Percentiles rank a stretch among this genome's conserved stretches.
Evolutionary conservation across 768 basidiomycete genomes (phyloP).

Genomic region (Serendipita vermifera): DNA sequence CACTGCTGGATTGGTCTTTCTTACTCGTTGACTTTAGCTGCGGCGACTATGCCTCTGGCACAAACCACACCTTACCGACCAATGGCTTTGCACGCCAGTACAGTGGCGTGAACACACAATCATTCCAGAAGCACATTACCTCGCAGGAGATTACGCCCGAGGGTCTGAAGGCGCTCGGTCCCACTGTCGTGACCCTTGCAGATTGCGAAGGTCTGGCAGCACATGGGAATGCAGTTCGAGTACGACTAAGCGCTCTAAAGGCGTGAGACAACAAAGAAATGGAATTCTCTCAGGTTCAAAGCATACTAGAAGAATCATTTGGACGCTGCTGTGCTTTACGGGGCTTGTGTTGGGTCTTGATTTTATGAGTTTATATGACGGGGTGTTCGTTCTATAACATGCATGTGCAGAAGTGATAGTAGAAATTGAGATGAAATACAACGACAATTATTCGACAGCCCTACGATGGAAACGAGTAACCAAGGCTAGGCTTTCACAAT

Average conservation of each 20-base stretch:
- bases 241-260: slow-evolving; percentile 39
- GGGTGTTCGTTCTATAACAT: too few relatives aligned
- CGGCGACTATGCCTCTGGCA: slow-evolving; percentile 97
- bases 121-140: slow-evolving; percentile 98
- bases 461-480: too few relatives aligned
- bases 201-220: slow-evolving; percentile 92
- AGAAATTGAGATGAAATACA: too few relatives aligned
- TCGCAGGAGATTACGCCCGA: slow-evolving; percentile 79
- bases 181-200: slow-evolving; percentile 76
- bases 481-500: too few relatives aligned
- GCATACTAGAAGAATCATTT: neutral
- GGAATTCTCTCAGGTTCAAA: neutral
- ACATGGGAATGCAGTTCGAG: slow-evolving; percentile 90
- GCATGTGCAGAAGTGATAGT: too few relatives aligned
- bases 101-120: slow-evolving; percentile 91
- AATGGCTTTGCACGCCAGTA: slow-evolving; percentile 96
- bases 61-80: slow-evolving; percentile 95
- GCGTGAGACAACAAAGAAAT: too few relatives aligned
- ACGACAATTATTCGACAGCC: too few relatives aligned
- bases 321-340: neutral
- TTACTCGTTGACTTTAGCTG: slow-evolving; percentile 40
- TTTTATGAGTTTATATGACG: too few relatives aligned
- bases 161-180: slow-evolving; percentile 70
- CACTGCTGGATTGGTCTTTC: slow-evolving; percentile 7
- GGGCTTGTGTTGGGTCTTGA: neutral